Base-by-base conservation (phyloP, 2,329 filamentous ascomycete genomes). In the Exserohilum rostratum region DNA sequence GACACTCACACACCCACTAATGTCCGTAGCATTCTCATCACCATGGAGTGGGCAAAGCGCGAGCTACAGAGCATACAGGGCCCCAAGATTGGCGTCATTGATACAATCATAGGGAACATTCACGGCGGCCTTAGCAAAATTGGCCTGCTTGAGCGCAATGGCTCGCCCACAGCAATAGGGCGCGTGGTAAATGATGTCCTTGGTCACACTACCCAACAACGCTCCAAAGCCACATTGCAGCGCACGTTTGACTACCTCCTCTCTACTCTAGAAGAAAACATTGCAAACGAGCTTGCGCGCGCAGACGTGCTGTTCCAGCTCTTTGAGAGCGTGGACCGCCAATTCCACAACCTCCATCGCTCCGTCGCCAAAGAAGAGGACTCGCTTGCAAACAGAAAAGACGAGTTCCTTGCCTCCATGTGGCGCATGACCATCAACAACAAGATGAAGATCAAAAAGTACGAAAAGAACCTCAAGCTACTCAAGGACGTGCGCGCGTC, bases 31-130 rank as follows among this genome's bases (percentile, higher is more conserved):
- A 96, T 97, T 63, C 83, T 98, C 31, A 89, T 95, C 57, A 91
- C 96, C 46, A 97, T 98, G 92, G 91, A 96, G 71, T 97, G 93
- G 93, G 90, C 91, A 12, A 89, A 89, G 69, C 87, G 92, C 61
- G 92, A 97, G 74, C 85, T 98, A 12, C 82, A 87, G 56, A 82
- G 61, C 42, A 71, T 73, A 38, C 69, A 74, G 43, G 67, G 59
- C 15, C 69, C 68, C 34, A 68, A 65, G 17, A 51, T 84, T 1
- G 85, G 83, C 38, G 83, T 86, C 2, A 78, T 96, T 18, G 85
- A 88, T 15, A 86, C 86, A n/a, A 85, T 89, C 38, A 91, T 92
- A 71, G 90, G 91, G 74, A 96, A 96, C 71, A 80, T 96, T 43
- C 90, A 96, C 79, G 87, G 85, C 65, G 77, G 93, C 34, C 83